Evolutionary conservation across 1,139 yeast species (phyloP).

Genomic region (Meyerozyma sp.): DNA sequence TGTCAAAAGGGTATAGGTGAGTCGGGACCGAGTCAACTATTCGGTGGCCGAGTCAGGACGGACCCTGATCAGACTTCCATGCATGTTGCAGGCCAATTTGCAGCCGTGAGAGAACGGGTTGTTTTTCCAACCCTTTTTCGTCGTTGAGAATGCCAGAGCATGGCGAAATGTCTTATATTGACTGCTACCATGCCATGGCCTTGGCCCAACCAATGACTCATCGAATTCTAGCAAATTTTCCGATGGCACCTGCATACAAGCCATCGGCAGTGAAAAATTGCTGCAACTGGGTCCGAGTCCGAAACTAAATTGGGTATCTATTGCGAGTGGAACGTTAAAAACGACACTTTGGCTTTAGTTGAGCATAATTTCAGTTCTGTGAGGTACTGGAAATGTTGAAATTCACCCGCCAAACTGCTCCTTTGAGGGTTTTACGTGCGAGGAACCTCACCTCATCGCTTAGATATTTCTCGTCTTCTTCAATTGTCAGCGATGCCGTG

Average conservation of each 20-base stretch:
- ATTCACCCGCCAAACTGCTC: neutral
- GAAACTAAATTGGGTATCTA: neutral
- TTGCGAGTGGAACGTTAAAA: neutral
- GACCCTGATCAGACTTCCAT: neutral
- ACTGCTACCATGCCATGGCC: neutral
- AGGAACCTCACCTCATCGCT: neutral
- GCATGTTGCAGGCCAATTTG: neutral
- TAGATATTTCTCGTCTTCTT: neutral
- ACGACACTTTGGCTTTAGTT: neutral
- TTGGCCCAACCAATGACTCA: neutral
- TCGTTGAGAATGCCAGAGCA: neutral
- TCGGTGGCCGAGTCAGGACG: neutral
- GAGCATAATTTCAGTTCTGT: neutral
- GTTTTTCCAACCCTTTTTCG: neutral
- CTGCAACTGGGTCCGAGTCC: conserved; percentile 1
- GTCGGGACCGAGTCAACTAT: neutral
- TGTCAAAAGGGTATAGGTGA: neutral
- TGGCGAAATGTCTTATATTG: neutral
- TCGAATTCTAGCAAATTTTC: neutral
- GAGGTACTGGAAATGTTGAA: neutral
- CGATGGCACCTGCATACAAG: neutral
- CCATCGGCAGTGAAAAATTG: neutral
- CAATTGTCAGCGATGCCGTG: conserved; percentile 21
- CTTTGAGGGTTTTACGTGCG: neutral
- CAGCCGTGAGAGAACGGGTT: neutral